Evolutionary conservation across 1,139 yeast genomes (phyloP).

Genomic region (Candida buenavistaensis): DNA sequence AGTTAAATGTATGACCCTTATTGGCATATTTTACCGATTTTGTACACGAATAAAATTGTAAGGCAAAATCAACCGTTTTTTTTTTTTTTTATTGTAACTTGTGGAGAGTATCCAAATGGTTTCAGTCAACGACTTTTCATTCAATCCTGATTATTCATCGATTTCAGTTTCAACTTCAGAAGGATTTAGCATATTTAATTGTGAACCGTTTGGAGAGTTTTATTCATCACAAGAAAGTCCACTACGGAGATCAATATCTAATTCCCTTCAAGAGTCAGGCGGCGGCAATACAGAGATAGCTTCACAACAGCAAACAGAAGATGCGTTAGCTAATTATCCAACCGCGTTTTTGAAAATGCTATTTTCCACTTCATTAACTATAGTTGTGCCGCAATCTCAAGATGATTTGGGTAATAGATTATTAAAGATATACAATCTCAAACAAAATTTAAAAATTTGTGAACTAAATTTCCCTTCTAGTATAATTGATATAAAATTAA

Average conservation of each 20-base stretch:
- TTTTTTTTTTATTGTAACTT: not conserved
- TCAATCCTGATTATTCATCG: constrained; percentile 47
- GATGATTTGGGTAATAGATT: constrained; percentile 49
- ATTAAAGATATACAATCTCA: constrained; percentile 64
- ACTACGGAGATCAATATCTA: constrained; percentile 15
- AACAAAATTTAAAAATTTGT: constrained; percentile 67
- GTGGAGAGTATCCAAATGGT: constrained; percentile 2
- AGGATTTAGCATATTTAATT: constrained; percentile 41
- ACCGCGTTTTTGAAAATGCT: constrained; percentile 56
- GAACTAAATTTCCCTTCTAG: constrained; percentile 67
- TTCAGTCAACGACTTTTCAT: constrained; percentile 38
- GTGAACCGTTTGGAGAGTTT: constrained; percentile 51
- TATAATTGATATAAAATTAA: constrained; percentile 61
- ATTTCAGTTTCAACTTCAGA: constrained; percentile 37
- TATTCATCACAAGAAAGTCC: constrained; percentile 25
- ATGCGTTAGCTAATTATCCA: constrained; percentile 18
- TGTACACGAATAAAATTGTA: too few species aligned
- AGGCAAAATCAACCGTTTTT: too few species aligned
- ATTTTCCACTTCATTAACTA: constrained; percentile 68
- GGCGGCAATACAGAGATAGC: constrained; percentile 1
- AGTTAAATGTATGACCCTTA: not conserved
- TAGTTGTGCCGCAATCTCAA: constrained; percentile 52
- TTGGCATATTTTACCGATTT: not conserved
- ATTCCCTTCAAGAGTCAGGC: constrained; percentile 12
- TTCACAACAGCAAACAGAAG: constrained; percentile 8